Percentiles rank a stretch among this genome's conserved stretches.
Evolutionary conservation across 192 early-diverging fungal genomes (phyloP).

Genomic region (Umbelopsis isabellina): DNA sequence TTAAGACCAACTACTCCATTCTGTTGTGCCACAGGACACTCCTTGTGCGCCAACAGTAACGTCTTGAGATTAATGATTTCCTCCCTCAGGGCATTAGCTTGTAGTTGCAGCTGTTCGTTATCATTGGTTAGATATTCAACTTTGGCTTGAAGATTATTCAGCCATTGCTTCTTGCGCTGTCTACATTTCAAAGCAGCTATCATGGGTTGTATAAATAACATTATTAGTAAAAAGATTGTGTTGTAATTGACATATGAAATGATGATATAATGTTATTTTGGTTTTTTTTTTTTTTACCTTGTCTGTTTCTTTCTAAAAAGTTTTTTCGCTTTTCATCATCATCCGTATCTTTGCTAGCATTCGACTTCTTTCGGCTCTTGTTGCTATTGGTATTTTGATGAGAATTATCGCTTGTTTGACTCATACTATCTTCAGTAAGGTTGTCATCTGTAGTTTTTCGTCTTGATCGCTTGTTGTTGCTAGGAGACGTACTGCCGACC

Average conservation of each 20-base stretch:
- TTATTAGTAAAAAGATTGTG: constrained; percentile 46
- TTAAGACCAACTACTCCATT: constrained; percentile 67
- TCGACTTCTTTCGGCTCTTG: background rate
- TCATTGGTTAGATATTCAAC: constrained; percentile 70
- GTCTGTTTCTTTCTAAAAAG: constrained; percentile 91
- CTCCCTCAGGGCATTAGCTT: constrained; percentile 68
- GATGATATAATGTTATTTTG: background rate
- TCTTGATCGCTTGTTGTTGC: constrained; percentile 2
- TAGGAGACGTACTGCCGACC: background rate
- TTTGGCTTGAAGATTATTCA: constrained; percentile 78
- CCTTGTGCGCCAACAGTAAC: constrained; percentile 76
- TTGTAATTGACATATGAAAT: too few species aligned
- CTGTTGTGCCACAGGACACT: constrained; percentile 74
- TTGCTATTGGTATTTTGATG: constrained; percentile 13
- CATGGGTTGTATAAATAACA: constrained; percentile 42
- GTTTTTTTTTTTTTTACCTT: constrained; percentile 50
- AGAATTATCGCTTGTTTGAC: constrained; percentile 7
- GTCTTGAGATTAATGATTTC: constrained; percentile 80
- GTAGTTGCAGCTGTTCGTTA: constrained; percentile 66
- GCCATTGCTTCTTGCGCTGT: constrained; percentile 93
- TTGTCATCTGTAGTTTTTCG: constrained; percentile 4
- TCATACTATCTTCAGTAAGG: constrained; percentile 3
- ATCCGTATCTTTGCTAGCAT: constrained; percentile 30
- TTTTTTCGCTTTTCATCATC: constrained; percentile 78
- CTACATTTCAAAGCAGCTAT: constrained; percentile 90